Percentiles rank a stretch among this genome's conserved stretches.
Conservation (phyloP, 345 rosid genomes). For the Mangifera indica region DNA sequence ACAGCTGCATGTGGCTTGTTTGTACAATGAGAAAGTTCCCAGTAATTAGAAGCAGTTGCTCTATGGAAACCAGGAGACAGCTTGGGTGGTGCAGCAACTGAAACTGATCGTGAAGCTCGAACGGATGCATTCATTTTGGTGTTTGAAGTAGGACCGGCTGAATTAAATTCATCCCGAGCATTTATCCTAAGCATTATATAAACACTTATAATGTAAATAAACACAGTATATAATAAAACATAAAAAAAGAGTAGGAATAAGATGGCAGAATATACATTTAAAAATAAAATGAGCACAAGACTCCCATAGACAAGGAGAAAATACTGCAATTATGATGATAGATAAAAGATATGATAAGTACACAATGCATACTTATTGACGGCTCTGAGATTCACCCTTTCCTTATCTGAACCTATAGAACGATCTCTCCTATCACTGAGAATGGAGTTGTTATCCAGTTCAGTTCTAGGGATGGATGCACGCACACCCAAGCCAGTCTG, state of each 20-base stretch:
- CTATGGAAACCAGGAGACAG: slow-evolving; percentile 64
- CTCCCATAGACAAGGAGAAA: slow-evolving; percentile 10
- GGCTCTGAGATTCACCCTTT: slow-evolving; percentile 68
- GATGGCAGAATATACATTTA: neutral
- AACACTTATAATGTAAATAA: slow-evolving; percentile 7
- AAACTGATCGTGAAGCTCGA: slow-evolving; percentile 75
- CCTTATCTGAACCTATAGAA: slow-evolving; percentile 69
- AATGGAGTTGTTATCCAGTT: slow-evolving; percentile 55
- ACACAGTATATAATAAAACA: slow-evolving; percentile 4
- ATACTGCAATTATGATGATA: slow-evolving; percentile 9
- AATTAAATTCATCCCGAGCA: slow-evolving; percentile 63
- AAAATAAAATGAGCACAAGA: neutral
- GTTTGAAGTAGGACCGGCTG: slow-evolving; percentile 68
- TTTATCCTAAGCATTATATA: slow-evolving; percentile 51
- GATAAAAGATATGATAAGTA: slow-evolving; percentile 18
- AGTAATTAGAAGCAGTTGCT: slow-evolving; percentile 62
- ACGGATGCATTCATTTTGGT: slow-evolving; percentile 58
- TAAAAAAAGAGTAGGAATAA: neutral
- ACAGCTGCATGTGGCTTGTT: slow-evolving; percentile 65
- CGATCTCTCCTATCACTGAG: slow-evolving; percentile 78
- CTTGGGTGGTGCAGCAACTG: slow-evolving; percentile 55
- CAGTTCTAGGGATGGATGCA: slow-evolving; percentile 61
- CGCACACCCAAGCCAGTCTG: slow-evolving; percentile 58
- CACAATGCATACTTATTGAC: slow-evolving; percentile 65
- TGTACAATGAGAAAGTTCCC: slow-evolving; percentile 81